Percentiles rank a stretch among this genome's conserved stretches.
phyloP scores from a whole-genome alignment of 108 stramenopile species.

The Nitzschia palea region DNA sequence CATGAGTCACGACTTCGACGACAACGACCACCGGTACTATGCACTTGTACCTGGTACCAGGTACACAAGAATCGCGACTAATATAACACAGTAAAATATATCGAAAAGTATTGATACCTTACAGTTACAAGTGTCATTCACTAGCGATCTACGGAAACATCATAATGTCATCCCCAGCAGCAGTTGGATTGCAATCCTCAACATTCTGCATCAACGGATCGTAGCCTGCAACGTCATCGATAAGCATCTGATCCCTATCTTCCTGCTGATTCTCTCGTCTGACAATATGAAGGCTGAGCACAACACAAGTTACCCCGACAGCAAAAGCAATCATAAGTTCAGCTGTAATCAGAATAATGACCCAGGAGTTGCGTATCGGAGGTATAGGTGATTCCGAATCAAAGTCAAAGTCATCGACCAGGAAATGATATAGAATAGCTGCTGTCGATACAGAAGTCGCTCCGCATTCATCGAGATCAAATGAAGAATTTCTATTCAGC shows the following conservation, averaged over 20 bases:
- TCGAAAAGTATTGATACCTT: no score
- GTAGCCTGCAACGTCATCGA: neutral
- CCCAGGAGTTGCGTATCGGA: constrained; percentile 49
- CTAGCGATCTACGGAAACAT: no score
- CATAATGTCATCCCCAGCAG: no score
- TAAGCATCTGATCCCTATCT: constrained; percentile 33
- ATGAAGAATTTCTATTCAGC: neutral
- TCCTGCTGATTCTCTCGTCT: constrained; percentile 32
- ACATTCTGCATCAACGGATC: constrained; percentile 4
- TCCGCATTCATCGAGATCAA: constrained; percentile 17
- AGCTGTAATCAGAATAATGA: constrained; percentile 47
- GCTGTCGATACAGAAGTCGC: constrained; percentile 45
- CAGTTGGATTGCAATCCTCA: neutral
- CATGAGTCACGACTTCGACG: no score
- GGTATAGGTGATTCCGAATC: constrained; percentile 23
- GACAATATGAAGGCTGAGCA: constrained; percentile 52
- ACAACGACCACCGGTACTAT: no score
- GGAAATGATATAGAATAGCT: constrained; percentile 43
- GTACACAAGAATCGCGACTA: no score
- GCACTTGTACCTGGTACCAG: no score
- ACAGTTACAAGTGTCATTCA: no score
- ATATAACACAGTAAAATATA: no score
- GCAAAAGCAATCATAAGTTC: constrained; percentile 52
- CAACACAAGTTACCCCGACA: constrained; percentile 46
- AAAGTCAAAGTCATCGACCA: constrained; percentile 30